Evolutionary conservation across 2,329 filamentous ascomycete genomes (phyloP).

Genomic region (Nannizziopsis arthrosporioides): DNA sequence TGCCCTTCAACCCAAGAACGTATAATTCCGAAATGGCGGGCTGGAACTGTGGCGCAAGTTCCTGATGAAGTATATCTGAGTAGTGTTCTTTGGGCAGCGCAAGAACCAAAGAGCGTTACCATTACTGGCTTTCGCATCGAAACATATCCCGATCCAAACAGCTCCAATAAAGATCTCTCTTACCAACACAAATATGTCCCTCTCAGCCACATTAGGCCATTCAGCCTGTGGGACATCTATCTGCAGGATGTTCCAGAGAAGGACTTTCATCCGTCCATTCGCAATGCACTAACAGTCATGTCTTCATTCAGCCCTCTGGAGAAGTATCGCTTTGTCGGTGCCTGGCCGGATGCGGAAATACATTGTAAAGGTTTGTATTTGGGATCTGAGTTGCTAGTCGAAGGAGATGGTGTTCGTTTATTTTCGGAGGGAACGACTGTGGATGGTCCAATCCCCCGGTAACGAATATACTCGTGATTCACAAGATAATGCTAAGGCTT

Average conservation of each 20-base stretch:
- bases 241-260: constrained; percentile 32
- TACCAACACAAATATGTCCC: constrained; percentile 46
- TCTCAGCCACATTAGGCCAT: constrained; percentile 44
- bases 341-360: constrained; percentile 45
- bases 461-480: constrained; percentile 44
- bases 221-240: constrained; percentile 43
- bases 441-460: constrained; percentile 19
- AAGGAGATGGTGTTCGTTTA: constrained; percentile 46
- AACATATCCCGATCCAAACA: constrained; percentile 42
- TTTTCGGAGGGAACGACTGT: constrained; percentile 25
- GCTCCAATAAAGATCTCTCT: constrained; percentile 40
- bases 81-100: constrained; percentile 36
- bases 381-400: constrained; percentile 44
- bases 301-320: constrained; percentile 44
- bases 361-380: constrained; percentile 45
- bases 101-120: constrained; percentile 35
- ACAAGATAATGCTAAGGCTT: constrained; percentile 42
- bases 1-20: constrained; percentile 25
- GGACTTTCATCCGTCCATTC: constrained; percentile 43
- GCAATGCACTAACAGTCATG: constrained; percentile 42
- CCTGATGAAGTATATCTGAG: constrained; percentile 36
- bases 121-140: constrained; percentile 48
- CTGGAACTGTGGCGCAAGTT: constrained; percentile 44
- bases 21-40: constrained; percentile 42
- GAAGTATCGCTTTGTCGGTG: constrained; percentile 42